Evolutionary conservation across 805 yeast genomes (phyloP).

Genomic region (Sugiyamaella valdiviana): DNA sequence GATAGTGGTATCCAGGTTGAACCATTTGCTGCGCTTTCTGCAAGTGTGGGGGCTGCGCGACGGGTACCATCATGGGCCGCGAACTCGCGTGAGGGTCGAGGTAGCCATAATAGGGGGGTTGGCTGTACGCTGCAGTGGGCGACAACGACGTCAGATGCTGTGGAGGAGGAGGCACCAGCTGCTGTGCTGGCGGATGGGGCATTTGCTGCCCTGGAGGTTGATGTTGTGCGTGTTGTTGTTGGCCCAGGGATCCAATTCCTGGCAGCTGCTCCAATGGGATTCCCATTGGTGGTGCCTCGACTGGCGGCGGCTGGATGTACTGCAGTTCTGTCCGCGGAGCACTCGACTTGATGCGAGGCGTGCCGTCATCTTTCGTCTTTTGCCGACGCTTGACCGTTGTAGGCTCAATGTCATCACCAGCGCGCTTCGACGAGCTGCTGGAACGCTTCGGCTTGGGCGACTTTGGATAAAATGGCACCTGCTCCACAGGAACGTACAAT

Average conservation of each 20-base stretch:
- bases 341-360: not conserved
- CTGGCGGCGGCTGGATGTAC: not conserved
- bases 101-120: not conserved
- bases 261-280: not conserved
- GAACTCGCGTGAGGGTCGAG: not conserved
- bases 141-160: constrained; percentile 5
- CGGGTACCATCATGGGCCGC: not conserved
- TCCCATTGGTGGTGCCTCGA: not conserved
- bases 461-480: not conserved
- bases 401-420: not conserved
- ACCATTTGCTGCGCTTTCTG: not conserved
- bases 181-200: constrained; percentile 2
- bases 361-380: not conserved
- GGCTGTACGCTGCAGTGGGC: not conserved
- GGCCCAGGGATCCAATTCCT: not conserved
- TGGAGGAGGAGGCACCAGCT: constrained; percentile 3
- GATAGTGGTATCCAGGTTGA: constrained; percentile 6
- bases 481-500: not conserved
- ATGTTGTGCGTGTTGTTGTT: constrained; percentile 8
- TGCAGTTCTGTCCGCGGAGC: not conserved
- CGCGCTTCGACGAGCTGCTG: not conserved
- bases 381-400: constrained; percentile 1
- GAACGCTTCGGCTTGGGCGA: not conserved
- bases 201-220: constrained; percentile 9
- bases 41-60: not conserved